A percentile compares a stretch with the other conserved stretches of the same genome.
Evolutionary conservation across 2,329 filamentous ascomycete species (phyloP).

Genomic region (Xylariaceae sp.): DNA sequence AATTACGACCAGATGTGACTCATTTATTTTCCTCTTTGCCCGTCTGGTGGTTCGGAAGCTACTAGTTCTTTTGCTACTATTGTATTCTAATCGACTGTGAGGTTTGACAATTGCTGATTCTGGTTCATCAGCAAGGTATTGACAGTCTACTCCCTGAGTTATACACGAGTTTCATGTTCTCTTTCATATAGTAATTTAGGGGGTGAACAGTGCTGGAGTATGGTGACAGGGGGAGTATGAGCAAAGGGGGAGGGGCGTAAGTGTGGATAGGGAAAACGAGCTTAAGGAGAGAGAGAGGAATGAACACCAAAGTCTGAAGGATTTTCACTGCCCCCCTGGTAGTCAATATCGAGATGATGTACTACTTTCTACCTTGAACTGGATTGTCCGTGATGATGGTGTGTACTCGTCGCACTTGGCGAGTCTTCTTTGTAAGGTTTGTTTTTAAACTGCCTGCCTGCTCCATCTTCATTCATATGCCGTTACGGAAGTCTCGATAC

Average conservation of each 20-base stretch:
- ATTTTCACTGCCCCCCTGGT: not conserved
- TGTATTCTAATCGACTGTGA: slow-evolving; percentile 16
- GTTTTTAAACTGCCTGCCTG: not conserved
- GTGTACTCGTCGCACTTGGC: too few species aligned
- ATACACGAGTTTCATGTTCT: slow-evolving; percentile 13
- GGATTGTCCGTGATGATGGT: not conserved
- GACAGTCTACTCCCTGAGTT: slow-evolving; percentile 7
- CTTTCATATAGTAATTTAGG: slow-evolving; percentile 8
- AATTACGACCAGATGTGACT: slow-evolving; percentile 1
- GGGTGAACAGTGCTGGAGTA: not conserved
- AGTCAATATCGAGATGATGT: not conserved
- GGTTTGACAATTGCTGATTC: slow-evolving; percentile 10
- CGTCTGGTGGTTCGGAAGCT: slow-evolving; percentile 20
- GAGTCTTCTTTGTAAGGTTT: too few species aligned
- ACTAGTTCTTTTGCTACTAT: slow-evolving; percentile 21
- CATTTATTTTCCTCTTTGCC: slow-evolving; percentile 14
- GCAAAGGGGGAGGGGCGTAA: not conserved
- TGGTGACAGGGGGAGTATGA: not conserved
- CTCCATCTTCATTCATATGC: not conserved
- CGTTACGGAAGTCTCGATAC: too few species aligned
- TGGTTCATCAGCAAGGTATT: slow-evolving; percentile 9
- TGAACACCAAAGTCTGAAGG: not conserved
- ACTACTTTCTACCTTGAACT: not conserved
- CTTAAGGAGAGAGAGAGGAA: slow-evolving; percentile 2
- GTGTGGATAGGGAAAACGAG: slow-evolving; percentile 9